A percentile compares a stretch with the other conserved stretches of the same genome.
Conservation (phyloP, 345 rosid species). For the Citrus australasica region DNA sequence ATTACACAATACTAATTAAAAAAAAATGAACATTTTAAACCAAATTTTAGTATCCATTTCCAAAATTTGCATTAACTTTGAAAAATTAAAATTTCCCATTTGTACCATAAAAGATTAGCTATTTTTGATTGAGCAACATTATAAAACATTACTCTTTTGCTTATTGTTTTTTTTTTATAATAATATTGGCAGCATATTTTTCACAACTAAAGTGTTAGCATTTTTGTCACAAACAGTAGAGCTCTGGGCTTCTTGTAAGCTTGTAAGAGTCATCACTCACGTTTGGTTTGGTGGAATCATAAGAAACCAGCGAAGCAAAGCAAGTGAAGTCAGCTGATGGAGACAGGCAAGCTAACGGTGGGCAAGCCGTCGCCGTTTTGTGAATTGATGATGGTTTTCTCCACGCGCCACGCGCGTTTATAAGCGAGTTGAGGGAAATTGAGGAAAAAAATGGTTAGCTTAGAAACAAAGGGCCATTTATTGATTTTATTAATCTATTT, state of each 20-base stretch:
- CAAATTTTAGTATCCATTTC: too few relatives aligned
- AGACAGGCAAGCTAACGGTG: constrained; percentile 43
- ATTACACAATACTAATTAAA: too few relatives aligned
- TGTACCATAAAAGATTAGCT: too few relatives aligned
- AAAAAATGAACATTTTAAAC: too few relatives aligned
- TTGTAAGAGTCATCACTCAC: background rate
- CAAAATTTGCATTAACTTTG: too few relatives aligned
- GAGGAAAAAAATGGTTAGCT: constrained; percentile 1
- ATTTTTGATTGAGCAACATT: background rate
- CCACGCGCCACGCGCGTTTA: constrained; percentile 10
- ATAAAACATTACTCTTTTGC: background rate
- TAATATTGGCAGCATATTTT: background rate
- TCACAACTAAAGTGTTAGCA: background rate
- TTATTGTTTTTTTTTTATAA: too few relatives aligned
- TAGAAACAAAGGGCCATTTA: constrained; percentile 21
- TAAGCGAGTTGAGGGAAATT: background rate
- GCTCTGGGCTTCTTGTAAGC: too few relatives aligned
- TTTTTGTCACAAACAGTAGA: background rate
- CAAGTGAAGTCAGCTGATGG: constrained; percentile 21
- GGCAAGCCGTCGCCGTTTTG: constrained; percentile 29
- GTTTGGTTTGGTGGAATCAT: background rate
- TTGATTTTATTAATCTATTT: background rate
- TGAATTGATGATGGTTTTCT: background rate
- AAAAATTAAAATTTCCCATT: too few relatives aligned
- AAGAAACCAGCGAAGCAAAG: background rate